Conservation (phyloP, 495 filamentous ascomycete genomes). For the Annulohypoxylon moriforme region DNA sequence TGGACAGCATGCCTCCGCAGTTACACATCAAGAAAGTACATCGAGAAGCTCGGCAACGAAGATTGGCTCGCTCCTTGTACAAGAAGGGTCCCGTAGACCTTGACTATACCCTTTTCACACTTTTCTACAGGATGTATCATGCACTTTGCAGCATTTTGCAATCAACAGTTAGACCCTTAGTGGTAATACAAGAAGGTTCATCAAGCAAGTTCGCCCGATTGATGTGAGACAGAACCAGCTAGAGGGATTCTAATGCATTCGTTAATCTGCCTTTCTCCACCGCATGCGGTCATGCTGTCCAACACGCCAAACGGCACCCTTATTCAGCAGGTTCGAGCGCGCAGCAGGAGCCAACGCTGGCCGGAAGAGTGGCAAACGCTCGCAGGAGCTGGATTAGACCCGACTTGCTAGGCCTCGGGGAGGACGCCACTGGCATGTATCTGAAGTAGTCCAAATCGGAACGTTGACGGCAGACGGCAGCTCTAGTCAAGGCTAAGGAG, state of each 20-base stretch:
- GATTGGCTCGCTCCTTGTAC: constrained; percentile 46
- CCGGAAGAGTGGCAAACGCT: constrained; percentile 40
- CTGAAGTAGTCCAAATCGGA: constrained; percentile 45
- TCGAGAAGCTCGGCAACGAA: constrained; percentile 44
- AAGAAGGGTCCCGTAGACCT: constrained; percentile 42
- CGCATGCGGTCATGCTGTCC: constrained; percentile 44
- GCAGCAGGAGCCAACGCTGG: constrained; percentile 43
- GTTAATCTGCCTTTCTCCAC: constrained; percentile 49
- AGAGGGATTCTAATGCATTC: constrained; percentile 45
- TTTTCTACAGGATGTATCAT: constrained; percentile 45
- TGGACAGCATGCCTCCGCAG: constrained; percentile 45
- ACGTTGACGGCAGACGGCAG: constrained; percentile 48
- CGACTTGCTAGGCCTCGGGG: constrained; percentile 42
- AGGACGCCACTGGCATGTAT: constrained; percentile 46
- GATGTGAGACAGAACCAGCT: constrained; percentile 45
- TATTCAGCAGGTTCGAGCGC: constrained; percentile 39
- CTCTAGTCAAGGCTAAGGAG: constrained; percentile 42
- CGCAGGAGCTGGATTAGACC: constrained; percentile 41
- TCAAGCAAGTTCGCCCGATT: constrained; percentile 45
- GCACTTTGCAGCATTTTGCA: constrained; percentile 44
- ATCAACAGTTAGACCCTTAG: constrained; percentile 41
- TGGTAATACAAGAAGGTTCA: constrained; percentile 44
- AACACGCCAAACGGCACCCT: constrained; percentile 47
- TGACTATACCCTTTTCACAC: constrained; percentile 44
- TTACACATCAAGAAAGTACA: constrained; percentile 46